These are phyloP conservation scores for Penicillium freii DNA, from an alignment of 2,329 filamentous ascomycete species.

Conservation along the genomic window DNA sequence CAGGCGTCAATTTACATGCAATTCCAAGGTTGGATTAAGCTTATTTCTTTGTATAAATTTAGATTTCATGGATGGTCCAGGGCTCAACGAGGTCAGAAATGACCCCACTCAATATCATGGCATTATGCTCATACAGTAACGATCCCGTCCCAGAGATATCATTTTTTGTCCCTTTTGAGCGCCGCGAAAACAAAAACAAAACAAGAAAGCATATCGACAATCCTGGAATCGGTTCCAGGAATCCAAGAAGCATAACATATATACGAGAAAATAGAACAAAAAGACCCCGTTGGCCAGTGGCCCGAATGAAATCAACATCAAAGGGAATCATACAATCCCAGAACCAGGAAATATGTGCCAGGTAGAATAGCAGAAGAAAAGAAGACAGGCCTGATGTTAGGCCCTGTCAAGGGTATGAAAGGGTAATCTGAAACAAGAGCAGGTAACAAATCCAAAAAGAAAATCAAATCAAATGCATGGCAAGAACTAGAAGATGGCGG, in stretches of 20 bases:
- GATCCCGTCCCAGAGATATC: constrained; percentile 23
- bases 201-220: constrained; percentile 17
- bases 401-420: constrained; percentile 17
- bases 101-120: constrained; percentile 18
- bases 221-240: constrained; percentile 1
- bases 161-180: constrained; percentile 25
- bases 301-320: neutral
- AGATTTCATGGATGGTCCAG: neutral
- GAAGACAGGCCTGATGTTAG: constrained; percentile 10
- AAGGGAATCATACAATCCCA: constrained; percentile 25
- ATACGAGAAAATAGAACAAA: constrained; percentile 15
- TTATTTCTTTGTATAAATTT: neutral
- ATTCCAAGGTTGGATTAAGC: neutral
- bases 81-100: neutral
- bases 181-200: constrained; percentile 16
- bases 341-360: constrained; percentile 18
- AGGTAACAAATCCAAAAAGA: constrained; percentile 3
- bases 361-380: constrained; percentile 10
- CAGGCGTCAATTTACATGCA: neutral
- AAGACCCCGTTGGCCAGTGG: neutral
- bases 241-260: constrained; percentile 12
- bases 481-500: constrained; percentile 37
- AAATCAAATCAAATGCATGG: constrained; percentile 44
- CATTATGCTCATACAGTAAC: constrained; percentile 22
- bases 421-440: constrained; percentile 11